Conservation (phyloP, 176 grass and related monocot species). For the Eragrostis curvula region DNA sequence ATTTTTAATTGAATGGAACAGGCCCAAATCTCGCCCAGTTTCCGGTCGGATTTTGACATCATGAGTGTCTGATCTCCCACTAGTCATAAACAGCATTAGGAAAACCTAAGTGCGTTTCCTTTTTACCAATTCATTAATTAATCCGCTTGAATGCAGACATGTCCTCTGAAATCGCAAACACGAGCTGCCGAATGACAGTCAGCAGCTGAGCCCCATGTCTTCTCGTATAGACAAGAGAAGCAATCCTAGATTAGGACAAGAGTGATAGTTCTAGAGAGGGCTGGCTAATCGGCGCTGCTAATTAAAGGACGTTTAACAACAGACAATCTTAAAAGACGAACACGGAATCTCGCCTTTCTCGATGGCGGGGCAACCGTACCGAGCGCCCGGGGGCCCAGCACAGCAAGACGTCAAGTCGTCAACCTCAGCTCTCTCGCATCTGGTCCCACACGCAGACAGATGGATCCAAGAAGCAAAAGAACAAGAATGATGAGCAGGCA, state of each 20-base stretch:
- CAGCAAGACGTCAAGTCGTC: background rate
- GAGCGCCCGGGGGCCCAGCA: too few relatives aligned
- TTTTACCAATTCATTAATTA: too few relatives aligned
- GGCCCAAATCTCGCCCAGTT: conserved; percentile 2
- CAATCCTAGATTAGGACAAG: background rate
- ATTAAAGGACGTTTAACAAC: conserved; percentile 5
- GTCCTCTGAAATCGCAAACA: too few relatives aligned
- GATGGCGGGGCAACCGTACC: background rate
- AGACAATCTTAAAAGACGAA: conserved; percentile 32
- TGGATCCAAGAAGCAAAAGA: background rate
- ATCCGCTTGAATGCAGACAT: too few relatives aligned
- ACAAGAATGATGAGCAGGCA: background rate
- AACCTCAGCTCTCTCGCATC: background rate
- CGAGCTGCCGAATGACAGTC: too few relatives aligned
- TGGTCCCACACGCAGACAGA: conserved; percentile 5
- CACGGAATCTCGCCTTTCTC: conserved; percentile 32
- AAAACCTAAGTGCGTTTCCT: background rate
- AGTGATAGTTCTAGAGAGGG: background rate
- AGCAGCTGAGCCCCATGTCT: too few relatives aligned
- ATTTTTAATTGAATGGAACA: conserved; percentile 34
- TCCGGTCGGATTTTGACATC: background rate
- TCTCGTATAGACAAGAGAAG: too few relatives aligned
- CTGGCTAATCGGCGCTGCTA: background rate
- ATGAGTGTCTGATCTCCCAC: background rate
- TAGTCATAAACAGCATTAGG: background rate